These are phyloP conservation scores for Mycena polygramma DNA, from an alignment of 768 basidiomycete species.

Conservation along the genomic window DNA sequence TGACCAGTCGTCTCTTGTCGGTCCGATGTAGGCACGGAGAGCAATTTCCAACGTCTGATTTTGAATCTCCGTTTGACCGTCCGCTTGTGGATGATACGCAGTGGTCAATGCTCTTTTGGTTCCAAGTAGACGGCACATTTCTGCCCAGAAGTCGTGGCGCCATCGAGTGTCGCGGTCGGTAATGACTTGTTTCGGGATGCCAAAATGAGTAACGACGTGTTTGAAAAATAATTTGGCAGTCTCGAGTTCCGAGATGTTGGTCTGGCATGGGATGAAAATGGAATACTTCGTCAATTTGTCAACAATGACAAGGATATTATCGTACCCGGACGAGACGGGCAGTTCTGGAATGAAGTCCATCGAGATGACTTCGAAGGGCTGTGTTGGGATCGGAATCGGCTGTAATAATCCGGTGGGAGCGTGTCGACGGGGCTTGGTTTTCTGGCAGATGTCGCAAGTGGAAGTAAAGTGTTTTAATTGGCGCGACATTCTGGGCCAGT, in stretches of 20 bases:
- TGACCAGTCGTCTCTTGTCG: neutral
- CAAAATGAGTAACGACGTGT: neutral
- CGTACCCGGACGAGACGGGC: too few species aligned
- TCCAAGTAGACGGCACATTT: neutral
- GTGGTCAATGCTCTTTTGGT: slow-evolving; percentile 3
- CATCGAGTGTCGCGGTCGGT: slow-evolving; percentile 8
- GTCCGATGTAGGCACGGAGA: slow-evolving; percentile 1
- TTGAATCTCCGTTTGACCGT: neutral
- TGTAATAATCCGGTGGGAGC: neutral
- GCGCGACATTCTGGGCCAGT: neutral
- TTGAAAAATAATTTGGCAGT: too few species aligned
- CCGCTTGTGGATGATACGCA: slow-evolving; percentile 10
- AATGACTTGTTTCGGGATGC: slow-evolving; percentile 1
- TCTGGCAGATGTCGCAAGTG: slow-evolving; percentile 6
- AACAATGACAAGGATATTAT: too few species aligned
- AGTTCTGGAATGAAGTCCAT: slow-evolving; percentile 3
- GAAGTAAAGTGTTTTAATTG: neutral
- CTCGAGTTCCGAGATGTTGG: too few species aligned
- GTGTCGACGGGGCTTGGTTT: neutral
- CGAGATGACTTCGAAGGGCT: slow-evolving; percentile 5
- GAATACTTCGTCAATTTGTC: too few species aligned
- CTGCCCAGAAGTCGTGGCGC: slow-evolving; percentile 8
- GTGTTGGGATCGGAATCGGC: neutral
- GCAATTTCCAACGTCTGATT: slow-evolving; percentile 4
- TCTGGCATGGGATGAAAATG: too few species aligned